These are phyloP conservation scores for Neurospora africana DNA, from an alignment of 495 filamentous ascomycete species.

Conservation along the genomic window DNA sequence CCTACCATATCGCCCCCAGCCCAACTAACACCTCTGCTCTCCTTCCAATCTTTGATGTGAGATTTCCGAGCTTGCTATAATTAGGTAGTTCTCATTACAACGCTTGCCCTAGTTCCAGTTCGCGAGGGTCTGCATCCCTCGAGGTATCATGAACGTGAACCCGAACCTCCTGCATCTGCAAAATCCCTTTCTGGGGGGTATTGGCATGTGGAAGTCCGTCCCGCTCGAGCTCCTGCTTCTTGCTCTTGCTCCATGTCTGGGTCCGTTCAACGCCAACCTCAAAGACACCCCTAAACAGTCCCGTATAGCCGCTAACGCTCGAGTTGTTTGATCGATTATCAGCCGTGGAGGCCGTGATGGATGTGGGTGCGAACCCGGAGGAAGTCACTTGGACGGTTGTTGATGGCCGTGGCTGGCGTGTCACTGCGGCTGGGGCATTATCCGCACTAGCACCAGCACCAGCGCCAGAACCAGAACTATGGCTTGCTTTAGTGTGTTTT, in stretches of 20 bases:
- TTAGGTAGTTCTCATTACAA: neutral
- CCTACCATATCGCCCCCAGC: neutral
- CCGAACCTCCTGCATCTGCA: conserved; percentile 12
- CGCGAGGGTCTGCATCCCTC: neutral
- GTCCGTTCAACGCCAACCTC: neutral
- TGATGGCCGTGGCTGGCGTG: neutral
- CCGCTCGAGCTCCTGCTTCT: neutral
- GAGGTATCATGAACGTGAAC: conserved; percentile 3
- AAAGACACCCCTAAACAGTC: neutral
- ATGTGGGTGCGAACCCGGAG: neutral
- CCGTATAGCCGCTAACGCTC: neutral
- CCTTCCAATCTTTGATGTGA: neutral
- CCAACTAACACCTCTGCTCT: neutral
- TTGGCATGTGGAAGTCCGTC: neutral
- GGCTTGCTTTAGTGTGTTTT: neutral
- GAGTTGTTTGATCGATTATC: neutral
- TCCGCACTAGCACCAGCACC: neutral
- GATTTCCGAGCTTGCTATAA: neutral
- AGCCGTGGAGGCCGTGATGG: neutral
- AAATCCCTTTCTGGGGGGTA: neutral
- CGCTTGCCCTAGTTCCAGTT: neutral
- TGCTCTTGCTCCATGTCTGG: neutral
- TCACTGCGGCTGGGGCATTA: neutral
- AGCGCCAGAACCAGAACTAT: neutral
- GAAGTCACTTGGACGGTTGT: neutral